phyloP scores from a whole-genome alignment of 352 stramenopile genomes.

The Globisporangium rhizosaccharum region DNA sequence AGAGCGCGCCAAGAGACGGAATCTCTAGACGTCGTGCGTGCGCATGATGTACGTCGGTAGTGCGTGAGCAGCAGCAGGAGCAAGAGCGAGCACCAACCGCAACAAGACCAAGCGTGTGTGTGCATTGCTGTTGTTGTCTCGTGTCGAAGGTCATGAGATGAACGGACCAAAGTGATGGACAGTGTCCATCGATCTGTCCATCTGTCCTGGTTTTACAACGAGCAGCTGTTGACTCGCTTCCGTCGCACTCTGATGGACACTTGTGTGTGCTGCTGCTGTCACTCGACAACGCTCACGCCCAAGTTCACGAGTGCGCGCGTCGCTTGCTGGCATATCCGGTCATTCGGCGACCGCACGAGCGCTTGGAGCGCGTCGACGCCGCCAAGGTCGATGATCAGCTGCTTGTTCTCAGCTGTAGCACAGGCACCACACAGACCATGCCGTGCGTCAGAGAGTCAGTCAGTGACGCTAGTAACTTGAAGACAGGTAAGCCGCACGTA shows the following conservation, averaged over 20 bases:
- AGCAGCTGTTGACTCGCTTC: background rate
- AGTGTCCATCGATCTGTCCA: no score
- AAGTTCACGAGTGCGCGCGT: constrained; percentile 85
- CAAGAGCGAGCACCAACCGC: background rate
- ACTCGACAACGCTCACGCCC: constrained; percentile 82
- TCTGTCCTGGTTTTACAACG: background rate
- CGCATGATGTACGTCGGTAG: background rate
- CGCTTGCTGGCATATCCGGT: constrained; percentile 88
- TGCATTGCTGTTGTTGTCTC: background rate
- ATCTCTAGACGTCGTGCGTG: constrained; percentile 28
- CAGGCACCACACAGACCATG: background rate
- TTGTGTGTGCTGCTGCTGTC: constrained; percentile 1
- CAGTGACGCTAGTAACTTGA: background rate
- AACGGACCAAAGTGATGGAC: background rate
- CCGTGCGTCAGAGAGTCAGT: constrained; percentile 6
- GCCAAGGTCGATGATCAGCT: constrained; percentile 78
- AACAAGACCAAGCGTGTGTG: background rate
- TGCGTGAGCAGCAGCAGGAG: background rate
- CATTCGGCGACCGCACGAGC: constrained; percentile 73
- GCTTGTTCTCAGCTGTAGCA: constrained; percentile 80
- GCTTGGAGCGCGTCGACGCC: constrained; percentile 78
- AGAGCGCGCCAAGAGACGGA: constrained; percentile 74
- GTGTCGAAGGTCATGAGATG: background rate
- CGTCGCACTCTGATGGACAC: background rate
- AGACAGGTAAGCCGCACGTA: constrained; percentile 25